Evolutionary conservation across 805 yeast genomes (phyloP).

Genomic region (Spathaspora hagerdaliae): DNA sequence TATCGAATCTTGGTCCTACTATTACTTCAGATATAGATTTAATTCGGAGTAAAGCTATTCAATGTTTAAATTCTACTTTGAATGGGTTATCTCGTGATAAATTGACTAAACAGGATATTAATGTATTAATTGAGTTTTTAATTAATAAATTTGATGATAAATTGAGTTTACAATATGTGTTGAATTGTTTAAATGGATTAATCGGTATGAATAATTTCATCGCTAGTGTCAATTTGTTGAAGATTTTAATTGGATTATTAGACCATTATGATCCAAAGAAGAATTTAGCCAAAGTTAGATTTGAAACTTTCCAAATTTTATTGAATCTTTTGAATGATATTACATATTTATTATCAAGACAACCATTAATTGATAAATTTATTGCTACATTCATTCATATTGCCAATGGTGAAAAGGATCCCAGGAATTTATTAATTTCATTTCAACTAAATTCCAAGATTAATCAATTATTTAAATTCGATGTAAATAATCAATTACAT

Average conservation of each 20-base stretch:
- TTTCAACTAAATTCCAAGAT: constrained; percentile 54
- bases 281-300: constrained; percentile 60
- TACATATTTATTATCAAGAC: constrained; percentile 13
- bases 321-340: constrained; percentile 26
- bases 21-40: constrained; percentile 57
- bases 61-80: constrained; percentile 38
- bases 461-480: constrained; percentile 33
- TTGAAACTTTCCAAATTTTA: constrained; percentile 52
- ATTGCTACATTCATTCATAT: constrained; percentile 60
- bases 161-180: constrained; percentile 46
- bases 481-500: constrained; percentile 27
- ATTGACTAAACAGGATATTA: constrained; percentile 43
- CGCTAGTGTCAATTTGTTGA: constrained; percentile 27
- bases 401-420: constrained; percentile 91
- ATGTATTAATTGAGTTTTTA: constrained; percentile 54
- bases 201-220: constrained; percentile 48
- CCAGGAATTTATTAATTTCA: constrained; percentile 73
- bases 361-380: constrained; percentile 33
- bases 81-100: constrained; percentile 17
- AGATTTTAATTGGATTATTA: constrained; percentile 32
- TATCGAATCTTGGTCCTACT: constrained; percentile 56
- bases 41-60: constrained; percentile 45
- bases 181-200: constrained; percentile 52
- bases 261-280: constrained; percentile 51
- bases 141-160: constrained; percentile 66